A percentile compares a stretch with the other conserved stretches of the same genome.
These are phyloP conservation scores for Fistulinella cinereoalba DNA, from an alignment of 1,284 basidiomycete species.

Conservation along the genomic window DNA sequence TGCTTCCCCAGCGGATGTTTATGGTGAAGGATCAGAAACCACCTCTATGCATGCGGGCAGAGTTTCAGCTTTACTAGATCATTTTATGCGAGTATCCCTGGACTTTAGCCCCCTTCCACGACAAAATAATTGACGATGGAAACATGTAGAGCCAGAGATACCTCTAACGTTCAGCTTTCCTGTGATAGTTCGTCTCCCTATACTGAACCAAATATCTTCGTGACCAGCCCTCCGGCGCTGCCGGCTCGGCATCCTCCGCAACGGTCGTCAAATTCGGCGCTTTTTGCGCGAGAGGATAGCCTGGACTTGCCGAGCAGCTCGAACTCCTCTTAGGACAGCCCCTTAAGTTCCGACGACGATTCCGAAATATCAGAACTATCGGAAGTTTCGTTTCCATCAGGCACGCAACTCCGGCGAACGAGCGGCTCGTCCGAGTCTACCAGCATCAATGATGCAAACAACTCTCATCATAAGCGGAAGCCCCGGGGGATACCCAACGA, in stretches of 20 bases:
- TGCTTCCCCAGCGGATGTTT: constrained; percentile 6
- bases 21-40: constrained; percentile 3
- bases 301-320: no score
- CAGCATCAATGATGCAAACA: not conserved
- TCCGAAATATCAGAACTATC: constrained; percentile 28
- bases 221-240: constrained; percentile 23
- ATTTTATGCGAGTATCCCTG: constrained; percentile 22
- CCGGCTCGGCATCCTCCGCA: constrained; percentile 16
- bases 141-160: constrained; percentile 8
- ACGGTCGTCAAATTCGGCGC: constrained; percentile 12
- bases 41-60: no score
- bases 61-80: constrained; percentile 9
- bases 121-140: no score
- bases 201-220: constrained; percentile 27
- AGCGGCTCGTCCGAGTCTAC: constrained; percentile 3
- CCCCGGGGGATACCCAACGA: constrained; percentile 25
- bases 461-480: constrained; percentile 5
- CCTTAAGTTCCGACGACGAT: constrained; percentile 33
- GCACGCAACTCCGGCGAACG: constrained; percentile 3
- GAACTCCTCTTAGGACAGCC: constrained; percentile 24
- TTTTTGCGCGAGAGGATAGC: constrained; percentile 24
- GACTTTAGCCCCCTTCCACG: no score
- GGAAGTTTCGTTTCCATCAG: constrained; percentile 11
- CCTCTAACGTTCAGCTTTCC: constrained; percentile 3
- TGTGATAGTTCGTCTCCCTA: constrained; percentile 16